Evolutionary conservation across 1,284 basidiomycete genomes (phyloP).

Genomic region (Psilocybe mexicana): DNA sequence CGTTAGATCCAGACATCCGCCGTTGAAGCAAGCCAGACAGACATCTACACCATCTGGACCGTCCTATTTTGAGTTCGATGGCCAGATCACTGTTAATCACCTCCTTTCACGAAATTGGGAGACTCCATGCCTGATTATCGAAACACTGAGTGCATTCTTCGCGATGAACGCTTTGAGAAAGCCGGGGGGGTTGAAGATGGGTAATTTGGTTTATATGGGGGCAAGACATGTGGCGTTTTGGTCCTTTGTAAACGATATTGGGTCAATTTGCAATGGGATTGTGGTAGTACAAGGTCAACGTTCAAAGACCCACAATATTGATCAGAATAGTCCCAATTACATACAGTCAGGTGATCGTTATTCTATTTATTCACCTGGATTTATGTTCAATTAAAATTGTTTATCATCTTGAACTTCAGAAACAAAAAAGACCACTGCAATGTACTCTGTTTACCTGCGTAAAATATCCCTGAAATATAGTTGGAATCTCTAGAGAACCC

Average conservation of each 20-base stretch:
- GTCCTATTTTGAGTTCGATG: slow-evolving; percentile 49
- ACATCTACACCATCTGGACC: slow-evolving; percentile 80
- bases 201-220: slow-evolving; percentile 34
- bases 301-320: no score
- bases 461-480: no score
- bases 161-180: slow-evolving; percentile 63
- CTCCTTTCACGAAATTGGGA: slow-evolving; percentile 4
- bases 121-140: slow-evolving; percentile 76
- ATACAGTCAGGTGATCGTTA: no score
- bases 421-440: no score
- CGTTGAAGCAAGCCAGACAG: slow-evolving; percentile 93
- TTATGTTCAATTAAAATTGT: no score
- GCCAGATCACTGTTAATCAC: slow-evolving; percentile 3
- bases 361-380: no score
- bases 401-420: no score
- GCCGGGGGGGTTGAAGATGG: slow-evolving; percentile 38
- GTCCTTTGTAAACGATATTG: background rate
- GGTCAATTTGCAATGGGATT: no score
- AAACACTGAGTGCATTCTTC: slow-evolving; percentile 98
- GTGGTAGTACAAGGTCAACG: no score
- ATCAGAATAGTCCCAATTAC: no score
- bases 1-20: slow-evolving; percentile 70
- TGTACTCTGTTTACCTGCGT: no score
- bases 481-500: no score
- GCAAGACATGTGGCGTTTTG: slow-evolving; percentile 24